Evolutionary conservation across 139 green algal genomes (phyloP).

Genomic region (Desmodesmus armatus): DNA sequence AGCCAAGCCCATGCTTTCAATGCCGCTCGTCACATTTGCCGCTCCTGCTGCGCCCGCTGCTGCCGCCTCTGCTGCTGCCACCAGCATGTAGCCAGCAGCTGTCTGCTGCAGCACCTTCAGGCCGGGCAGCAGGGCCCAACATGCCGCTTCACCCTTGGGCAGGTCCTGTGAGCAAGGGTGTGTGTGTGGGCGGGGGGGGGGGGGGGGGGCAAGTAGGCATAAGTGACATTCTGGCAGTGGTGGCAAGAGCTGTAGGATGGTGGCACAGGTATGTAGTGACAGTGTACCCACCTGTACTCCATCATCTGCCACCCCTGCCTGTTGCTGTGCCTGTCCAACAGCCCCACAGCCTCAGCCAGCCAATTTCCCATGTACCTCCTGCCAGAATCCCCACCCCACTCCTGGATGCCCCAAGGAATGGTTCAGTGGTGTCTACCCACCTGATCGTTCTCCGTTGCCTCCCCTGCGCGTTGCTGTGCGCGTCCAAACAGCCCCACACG

Average conservation of each 20-base stretch:
- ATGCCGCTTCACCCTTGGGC: slow-evolving; percentile 30
- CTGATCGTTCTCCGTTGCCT: slow-evolving; percentile 28
- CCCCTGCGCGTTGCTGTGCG: slow-evolving; percentile 50
- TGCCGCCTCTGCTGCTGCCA: slow-evolving; percentile 35
- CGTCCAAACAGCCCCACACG: slow-evolving; percentile 71
- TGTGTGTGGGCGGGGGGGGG: too few relatives aligned
- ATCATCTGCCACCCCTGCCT: too few relatives aligned
- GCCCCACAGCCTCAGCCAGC: too few relatives aligned
- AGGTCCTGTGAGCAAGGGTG: slow-evolving; percentile 46
- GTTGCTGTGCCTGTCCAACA: too few relatives aligned
- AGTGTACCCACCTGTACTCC: too few relatives aligned
- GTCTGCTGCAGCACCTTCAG: background rate
- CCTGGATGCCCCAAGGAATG: too few relatives aligned
- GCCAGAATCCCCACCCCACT: too few relatives aligned
- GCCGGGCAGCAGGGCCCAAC: background rate
- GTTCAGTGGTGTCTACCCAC: background rate
- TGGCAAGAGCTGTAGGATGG: too few relatives aligned
- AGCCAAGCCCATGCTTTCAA: slow-evolving; percentile 10
- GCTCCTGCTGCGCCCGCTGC: slow-evolving; percentile 17
- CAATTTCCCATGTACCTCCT: too few relatives aligned
- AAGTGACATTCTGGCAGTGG: too few relatives aligned
- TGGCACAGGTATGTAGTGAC: too few relatives aligned
- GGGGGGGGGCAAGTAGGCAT: too few relatives aligned
- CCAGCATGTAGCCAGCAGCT: slow-evolving; percentile 21
- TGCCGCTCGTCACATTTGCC: background rate